phyloP scores from a whole-genome alignment of 2,329 filamentous ascomycete genomes.

The Colletotrichum sp. region DNA sequence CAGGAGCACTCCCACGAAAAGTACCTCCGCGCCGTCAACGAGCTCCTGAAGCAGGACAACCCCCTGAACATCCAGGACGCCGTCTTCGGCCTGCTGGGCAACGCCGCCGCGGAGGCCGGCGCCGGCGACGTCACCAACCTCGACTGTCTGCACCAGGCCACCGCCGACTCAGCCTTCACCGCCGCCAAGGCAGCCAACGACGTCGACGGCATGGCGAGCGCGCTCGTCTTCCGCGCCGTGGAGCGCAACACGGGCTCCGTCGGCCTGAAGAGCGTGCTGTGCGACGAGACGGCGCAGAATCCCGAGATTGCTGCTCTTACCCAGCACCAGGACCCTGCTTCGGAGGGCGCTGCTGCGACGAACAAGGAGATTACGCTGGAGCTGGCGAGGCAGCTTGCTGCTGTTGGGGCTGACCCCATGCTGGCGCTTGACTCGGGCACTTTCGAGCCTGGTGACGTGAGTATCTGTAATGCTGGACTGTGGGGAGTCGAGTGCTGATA shows the following conservation, averaged over 20 bases:
- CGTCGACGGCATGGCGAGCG: constrained; percentile 55
- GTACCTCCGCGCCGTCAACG: constrained; percentile 49
- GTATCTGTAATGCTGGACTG: constrained; percentile 16
- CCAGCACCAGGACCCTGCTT: constrained; percentile 73
- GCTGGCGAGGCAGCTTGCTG: constrained; percentile 63
- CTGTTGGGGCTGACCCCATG: constrained; percentile 66
- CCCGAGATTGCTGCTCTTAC: constrained; percentile 68
- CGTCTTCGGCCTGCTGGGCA: constrained; percentile 54
- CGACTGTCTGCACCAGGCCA: constrained; percentile 64
- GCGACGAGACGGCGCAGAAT: constrained; percentile 63
- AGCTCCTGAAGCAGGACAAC: constrained; percentile 52
- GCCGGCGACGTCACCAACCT: constrained; percentile 39
- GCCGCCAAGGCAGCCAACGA: constrained; percentile 62
- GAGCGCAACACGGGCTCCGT: constrained; percentile 67
- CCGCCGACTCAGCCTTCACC: constrained; percentile 65
- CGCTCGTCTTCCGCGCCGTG: constrained; percentile 57
- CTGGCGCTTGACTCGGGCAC: constrained; percentile 67
- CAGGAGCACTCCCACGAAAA: constrained; percentile 62
- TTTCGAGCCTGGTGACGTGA: constrained; percentile 64
- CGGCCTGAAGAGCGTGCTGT: constrained; percentile 61
- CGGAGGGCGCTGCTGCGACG: constrained; percentile 54
- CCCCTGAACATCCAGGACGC: constrained; percentile 54
- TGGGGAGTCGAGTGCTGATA: neutral
- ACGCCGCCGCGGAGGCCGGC: constrained; percentile 46
- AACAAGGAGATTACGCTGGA: constrained; percentile 68